phyloP scores from a whole-genome alignment of 495 filamentous ascomycete genomes.

The Symbiotaphrina buchneri region DNA sequence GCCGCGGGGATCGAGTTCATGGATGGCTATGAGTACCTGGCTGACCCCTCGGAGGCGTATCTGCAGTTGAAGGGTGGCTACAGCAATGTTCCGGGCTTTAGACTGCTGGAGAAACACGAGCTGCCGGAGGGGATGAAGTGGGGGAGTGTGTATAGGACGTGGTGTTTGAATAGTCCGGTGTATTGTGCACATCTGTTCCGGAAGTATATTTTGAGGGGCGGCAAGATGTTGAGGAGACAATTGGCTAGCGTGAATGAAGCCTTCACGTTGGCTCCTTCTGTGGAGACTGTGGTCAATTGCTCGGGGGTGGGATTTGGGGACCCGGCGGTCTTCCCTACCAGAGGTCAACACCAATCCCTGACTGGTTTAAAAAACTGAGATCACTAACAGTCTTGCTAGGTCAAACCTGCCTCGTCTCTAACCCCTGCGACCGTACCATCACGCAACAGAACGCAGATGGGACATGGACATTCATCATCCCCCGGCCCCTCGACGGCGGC shows the following conservation, averaged over 20 bases:
- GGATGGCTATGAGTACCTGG: slow-evolving; percentile 36
- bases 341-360: too few species aligned
- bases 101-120: slow-evolving; percentile 14
- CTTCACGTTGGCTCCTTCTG: slow-evolving; percentile 16
- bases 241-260: slow-evolving; percentile 23
- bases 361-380: too few species aligned
- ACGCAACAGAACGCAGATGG: slow-evolving; percentile 35
- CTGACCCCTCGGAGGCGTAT: slow-evolving; percentile 19
- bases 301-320: slow-evolving; percentile 31
- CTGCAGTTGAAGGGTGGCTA: slow-evolving; percentile 8
- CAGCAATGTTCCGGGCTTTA: slow-evolving; percentile 24
- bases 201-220: slow-evolving; percentile 25
- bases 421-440: slow-evolving; percentile 22
- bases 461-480: slow-evolving; percentile 35
- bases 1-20: slow-evolving; percentile 27
- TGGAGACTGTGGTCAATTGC: slow-evolving; percentile 38
- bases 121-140: slow-evolving; percentile 23
- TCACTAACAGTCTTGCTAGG: too few species aligned
- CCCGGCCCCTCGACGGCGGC: slow-evolving; percentile 32
- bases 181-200: slow-evolving; percentile 33
- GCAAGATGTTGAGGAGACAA: slow-evolving; percentile 18
- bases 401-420: slow-evolving; percentile 20
- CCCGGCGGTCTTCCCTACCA: slow-evolving; percentile 26
- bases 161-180: slow-evolving; percentile 36
- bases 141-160: slow-evolving; percentile 33